Percentiles rank a stretch among this genome's conserved stretches.
Evolutionary conservation across 306 rosid species (phyloP).

Genomic region (Trifolium pratense): DNA sequence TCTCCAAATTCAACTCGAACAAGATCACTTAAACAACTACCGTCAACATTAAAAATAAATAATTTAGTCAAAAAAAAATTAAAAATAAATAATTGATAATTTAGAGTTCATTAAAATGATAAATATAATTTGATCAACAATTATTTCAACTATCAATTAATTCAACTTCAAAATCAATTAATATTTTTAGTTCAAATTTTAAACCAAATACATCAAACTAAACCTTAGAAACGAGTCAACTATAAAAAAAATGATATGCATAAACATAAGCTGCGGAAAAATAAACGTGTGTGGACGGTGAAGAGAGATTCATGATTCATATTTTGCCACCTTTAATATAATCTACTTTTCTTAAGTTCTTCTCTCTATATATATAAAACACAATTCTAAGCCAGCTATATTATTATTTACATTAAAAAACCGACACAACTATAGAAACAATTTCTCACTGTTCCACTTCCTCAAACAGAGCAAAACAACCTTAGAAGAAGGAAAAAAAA

Average conservation of each 20-base stretch:
- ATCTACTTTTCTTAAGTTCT: background rate
- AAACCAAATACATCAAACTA: too few species aligned
- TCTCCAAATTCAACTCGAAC: too few species aligned
- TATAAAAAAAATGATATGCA: background rate
- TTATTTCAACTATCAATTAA: too few species aligned
- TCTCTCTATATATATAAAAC: background rate
- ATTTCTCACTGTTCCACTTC: conserved; percentile 3
- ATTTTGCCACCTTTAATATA: conserved; percentile 29
- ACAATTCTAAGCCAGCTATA: conserved; percentile 29
- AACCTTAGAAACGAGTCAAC: background rate
- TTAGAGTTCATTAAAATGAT: too few species aligned
- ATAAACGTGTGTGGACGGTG: conserved; percentile 68
- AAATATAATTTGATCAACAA: too few species aligned
- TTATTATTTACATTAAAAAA: conserved; percentile 12
- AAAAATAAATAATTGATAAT: too few species aligned
- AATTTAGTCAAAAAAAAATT: too few species aligned
- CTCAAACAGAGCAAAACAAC: conserved; percentile 9
- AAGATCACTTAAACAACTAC: too few species aligned
- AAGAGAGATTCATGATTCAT: conserved; percentile 43
- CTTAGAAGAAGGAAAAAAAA: background rate
- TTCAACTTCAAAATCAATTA: too few species aligned
- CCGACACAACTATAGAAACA: conserved; percentile 24
- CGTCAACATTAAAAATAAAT: too few species aligned
- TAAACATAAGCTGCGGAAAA: background rate
- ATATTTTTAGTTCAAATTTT: too few species aligned